Base-by-base conservation (phyloP, 257 asterid species). In the Petunia secreta region DNA sequence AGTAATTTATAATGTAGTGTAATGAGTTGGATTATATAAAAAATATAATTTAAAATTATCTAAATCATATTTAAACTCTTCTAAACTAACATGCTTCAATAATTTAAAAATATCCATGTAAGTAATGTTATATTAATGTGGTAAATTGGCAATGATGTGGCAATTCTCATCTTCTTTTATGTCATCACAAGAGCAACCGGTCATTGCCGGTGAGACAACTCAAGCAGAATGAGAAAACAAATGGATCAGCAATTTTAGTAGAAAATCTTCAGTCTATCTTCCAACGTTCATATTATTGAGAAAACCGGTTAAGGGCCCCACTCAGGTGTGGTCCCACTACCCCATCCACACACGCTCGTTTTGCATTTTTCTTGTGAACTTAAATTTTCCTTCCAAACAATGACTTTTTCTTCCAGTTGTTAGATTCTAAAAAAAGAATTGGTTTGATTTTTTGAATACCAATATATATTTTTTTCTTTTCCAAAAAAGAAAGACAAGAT, bases 121-220 rank as follows among this genome's bases (percentile, higher is more conserved):
- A 25, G 25, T 25, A 25, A 25, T 25, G 25, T 25, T 25, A 25
- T 25, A 25, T 25, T 25, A 25, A 25, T 25, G 25, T 25, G 25
- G 25, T 25, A 25, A 25, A 25, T 25, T 25, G 25, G 67, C 39
- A 63, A 63, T 63, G 44, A 43, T 15, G 3, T 52, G 57, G 15
- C 54, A 50, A 50, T 25, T 25, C 25, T 25, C 25, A 25, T 25
- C 25, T 25, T 25, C 25, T 25, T 25, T 25, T 25, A 8, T 50
- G 8, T 50, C 54, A 50, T 41, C 37, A 1, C 59, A 69, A 69
- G 48, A 37, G 48, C 79, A 75, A 83, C 81, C 36, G 80, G 44
- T 5, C 43, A 74, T 48, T 63, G 83, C 78, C 83, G 71, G 83
- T 55, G 53, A 37, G 46, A 63, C 46, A 37, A 43, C 13, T 0